A percentile compares a stretch with the other conserved stretches of the same genome.
phyloP scores from a whole-genome alignment of 2,329 filamentous ascomycete genomes.

The Beauveria australis region DNA sequence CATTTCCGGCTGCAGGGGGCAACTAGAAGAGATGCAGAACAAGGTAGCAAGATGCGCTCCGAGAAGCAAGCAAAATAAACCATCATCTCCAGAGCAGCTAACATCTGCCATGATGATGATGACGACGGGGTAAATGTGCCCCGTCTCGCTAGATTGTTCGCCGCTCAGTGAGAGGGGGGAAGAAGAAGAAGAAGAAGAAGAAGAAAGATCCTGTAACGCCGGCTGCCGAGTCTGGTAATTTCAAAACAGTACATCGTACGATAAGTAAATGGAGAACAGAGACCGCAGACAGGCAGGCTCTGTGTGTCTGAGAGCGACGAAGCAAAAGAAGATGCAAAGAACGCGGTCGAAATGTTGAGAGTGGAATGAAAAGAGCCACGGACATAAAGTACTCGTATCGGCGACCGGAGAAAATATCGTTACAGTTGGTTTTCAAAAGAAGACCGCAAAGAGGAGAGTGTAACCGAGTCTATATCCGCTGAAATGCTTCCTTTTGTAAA shows the following conservation, averaged over 20 bases:
- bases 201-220: neutral
- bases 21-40: too few species aligned
- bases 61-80: too few species aligned
- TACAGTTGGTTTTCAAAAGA: neutral
- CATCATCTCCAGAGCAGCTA: too few species aligned
- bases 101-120: too few species aligned
- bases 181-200: neutral
- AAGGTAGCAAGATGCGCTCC: too few species aligned
- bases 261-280: neutral
- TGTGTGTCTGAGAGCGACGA: neutral
- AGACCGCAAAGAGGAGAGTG: conserved; percentile 8
- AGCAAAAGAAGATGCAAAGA: neutral
- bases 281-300: too few species aligned
- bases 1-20: too few species aligned
- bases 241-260: neutral
- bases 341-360: neutral
- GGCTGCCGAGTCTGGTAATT: neutral
- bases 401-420: neutral
- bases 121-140: too few species aligned
- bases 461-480: conserved; percentile 11
- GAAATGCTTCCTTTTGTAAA: conserved; percentile 6
- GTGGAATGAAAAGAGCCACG: neutral
- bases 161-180: too few species aligned
- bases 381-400: neutral
- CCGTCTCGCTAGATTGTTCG: too few species aligned